A percentile compares a stretch with the other conserved stretches of the same genome.
Evolutionary conservation across 176 grass and related monocot species (phyloP).

Genomic region (bread wheat (Triticum aestivum)): IWGSC_CS_RefSeq_v2.1 NC_057800.1:710345445-710345944

Average conservation of each 20-base stretch:
- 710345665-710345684: not conserved
- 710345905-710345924: not conserved
- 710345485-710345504: no score
- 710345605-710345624: not conserved
- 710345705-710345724: not conserved
- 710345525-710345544: no score
- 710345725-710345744: not conserved
- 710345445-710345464: no score
- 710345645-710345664: slow-evolving; percentile 6
- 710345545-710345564: no score
- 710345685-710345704: not conserved
- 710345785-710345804: no score
- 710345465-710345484: no score
- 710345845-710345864: no score
- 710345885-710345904: not conserved
- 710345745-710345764: no score
- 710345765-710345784: not conserved
- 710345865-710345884: no score
- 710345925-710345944: not conserved
- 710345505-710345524: no score
- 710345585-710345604: not conserved
- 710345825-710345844: not conserved
- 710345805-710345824: no score
- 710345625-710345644: not conserved
- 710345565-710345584: not conserved